phyloP scores from a whole-genome alignment of 148 eudicot genomes.

The Polygonum maritimum region DNA sequence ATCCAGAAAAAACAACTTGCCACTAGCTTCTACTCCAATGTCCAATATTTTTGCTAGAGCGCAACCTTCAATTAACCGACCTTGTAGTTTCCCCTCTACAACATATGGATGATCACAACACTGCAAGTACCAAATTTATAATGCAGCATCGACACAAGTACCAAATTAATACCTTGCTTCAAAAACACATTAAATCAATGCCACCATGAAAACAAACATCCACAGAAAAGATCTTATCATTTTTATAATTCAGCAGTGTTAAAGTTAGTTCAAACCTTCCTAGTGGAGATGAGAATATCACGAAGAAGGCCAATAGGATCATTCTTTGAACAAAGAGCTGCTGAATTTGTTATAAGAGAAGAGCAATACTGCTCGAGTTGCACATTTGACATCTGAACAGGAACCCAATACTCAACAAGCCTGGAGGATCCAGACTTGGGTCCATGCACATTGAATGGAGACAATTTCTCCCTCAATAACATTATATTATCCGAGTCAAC shows the following conservation, averaged over 20 bases:
- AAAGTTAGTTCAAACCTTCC: constrained; percentile 36
- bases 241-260: neutral
- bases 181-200: neutral
- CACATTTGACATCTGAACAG: constrained; percentile 56
- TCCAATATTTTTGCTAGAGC: constrained; percentile 25
- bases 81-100: constrained; percentile 33
- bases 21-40: constrained; percentile 55
- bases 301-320: constrained; percentile 37
- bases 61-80: constrained; percentile 21
- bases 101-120: constrained; percentile 89
- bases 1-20: constrained; percentile 61
- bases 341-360: constrained; percentile 35
- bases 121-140: constrained; percentile 25
- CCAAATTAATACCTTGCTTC: neutral
- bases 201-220: neutral
- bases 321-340: constrained; percentile 29
- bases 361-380: constrained; percentile 73
- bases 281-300: constrained; percentile 36
- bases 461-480: constrained; percentile 41
- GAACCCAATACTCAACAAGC: constrained; percentile 74
- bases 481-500: constrained; percentile 17
- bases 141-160: neutral
- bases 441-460: constrained; percentile 21
- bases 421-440: constrained; percentile 22
- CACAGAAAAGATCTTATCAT: neutral